Conservation (phyloP, 768 basidiomycete species). For the Leucogyrophana mollusca region DNA sequence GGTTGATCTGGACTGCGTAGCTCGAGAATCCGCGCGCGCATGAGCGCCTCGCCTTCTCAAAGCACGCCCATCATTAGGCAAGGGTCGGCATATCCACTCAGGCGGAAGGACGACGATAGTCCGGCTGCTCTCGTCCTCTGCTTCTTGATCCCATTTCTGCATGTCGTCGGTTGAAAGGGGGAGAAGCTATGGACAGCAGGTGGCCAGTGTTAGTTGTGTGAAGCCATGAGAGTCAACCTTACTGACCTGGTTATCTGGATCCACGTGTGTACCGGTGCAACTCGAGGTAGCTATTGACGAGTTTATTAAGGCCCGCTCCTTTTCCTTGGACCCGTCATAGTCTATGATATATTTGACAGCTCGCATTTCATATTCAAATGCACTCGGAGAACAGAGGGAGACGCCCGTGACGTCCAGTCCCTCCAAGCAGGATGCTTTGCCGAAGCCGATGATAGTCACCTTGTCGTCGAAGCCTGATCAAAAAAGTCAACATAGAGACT, state of each 20-base stretch:
- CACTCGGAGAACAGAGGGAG: slow-evolving; percentile 6
- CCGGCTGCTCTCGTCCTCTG: not conserved
- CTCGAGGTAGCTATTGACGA: not conserved
- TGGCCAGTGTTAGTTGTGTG: no score
- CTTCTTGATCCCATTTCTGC: slow-evolving; percentile 3
- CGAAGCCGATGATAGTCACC: slow-evolving; percentile 19
- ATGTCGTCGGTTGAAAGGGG: not conserved
- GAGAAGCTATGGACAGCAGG: not conserved
- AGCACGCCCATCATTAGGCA: slow-evolving; percentile 8
- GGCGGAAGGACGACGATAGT: not conserved
- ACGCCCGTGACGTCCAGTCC: not conserved
- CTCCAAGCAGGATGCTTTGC: slow-evolving; percentile 5
- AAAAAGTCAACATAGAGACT: not conserved
- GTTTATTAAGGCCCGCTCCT: slow-evolving; percentile 3
- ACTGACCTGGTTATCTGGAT: no score
- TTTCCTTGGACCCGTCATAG: slow-evolving; percentile 11
- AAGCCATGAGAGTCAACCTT: no score
- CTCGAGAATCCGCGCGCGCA: not conserved
- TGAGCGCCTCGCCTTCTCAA: not conserved
- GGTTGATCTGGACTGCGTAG: not conserved
- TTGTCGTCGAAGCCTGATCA: slow-evolving; percentile 9
- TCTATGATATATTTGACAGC: slow-evolving; percentile 19
- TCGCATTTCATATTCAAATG: slow-evolving; percentile 17
- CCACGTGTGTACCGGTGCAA: not conserved
- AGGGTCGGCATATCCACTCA: slow-evolving; percentile 4